phyloP scores from a whole-genome alignment of 257 asterid species.

The Capsicum rhomboideum region DNA sequence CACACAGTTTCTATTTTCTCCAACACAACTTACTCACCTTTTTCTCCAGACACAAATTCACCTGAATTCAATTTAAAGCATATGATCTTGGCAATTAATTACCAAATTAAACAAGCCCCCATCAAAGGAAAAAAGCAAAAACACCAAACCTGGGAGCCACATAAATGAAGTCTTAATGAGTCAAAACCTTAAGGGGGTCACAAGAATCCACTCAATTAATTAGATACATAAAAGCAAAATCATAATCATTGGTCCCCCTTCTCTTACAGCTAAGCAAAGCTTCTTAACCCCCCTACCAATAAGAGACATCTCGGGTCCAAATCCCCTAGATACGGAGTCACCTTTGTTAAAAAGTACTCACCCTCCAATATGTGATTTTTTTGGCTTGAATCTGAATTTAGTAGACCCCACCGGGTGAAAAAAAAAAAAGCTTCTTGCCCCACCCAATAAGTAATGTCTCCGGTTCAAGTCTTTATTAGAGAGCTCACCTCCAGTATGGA shows the following conservation, averaged over 20 bases:
- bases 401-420: no score
- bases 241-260: constrained; percentile 7
- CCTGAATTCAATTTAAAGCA: constrained; percentile 21
- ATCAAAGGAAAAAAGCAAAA: constrained; percentile 23
- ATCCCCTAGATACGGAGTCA: not conserved
- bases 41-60: constrained; percentile 1
- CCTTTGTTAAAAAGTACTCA: no score
- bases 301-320: not conserved
- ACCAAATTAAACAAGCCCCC: constrained; percentile 31
- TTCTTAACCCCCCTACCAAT: not conserved
- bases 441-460: no score
- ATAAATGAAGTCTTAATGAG: constrained; percentile 20
- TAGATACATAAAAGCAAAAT: constrained; percentile 3
- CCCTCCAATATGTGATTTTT: no score
- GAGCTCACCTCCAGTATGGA: no score
- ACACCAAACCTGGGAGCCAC: constrained; percentile 64
- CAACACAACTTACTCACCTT: not conserved
- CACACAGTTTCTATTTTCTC: constrained; percentile 1
- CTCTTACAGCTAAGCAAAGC: constrained; percentile 1
- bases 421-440: no score
- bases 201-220: constrained; percentile 15
- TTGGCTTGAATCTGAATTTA: no score
- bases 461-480: no score
- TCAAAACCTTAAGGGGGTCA: constrained; percentile 11
- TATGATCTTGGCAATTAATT: constrained; percentile 33